Conservation (phyloP, 768 basidiomycete species). For the Mycena kentingensis region DNA sequence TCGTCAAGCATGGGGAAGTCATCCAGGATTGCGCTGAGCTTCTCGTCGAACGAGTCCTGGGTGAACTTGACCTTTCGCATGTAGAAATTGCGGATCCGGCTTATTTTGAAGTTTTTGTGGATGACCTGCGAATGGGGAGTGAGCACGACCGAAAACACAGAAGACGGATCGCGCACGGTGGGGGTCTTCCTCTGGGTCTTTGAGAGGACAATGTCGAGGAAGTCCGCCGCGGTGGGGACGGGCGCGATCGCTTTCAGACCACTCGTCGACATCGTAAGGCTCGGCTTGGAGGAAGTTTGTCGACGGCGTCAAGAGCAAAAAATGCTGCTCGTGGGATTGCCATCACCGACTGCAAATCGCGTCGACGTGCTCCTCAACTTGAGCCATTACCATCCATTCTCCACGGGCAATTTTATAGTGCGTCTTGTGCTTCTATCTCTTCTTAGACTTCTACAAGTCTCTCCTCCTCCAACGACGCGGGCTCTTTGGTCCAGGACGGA, state of each 20-base stretch:
- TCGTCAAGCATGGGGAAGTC: slow-evolving; percentile 99
- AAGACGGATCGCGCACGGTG: slow-evolving; percentile 46
- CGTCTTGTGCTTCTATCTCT: no score
- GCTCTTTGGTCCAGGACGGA: no score
- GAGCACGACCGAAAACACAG: not conserved
- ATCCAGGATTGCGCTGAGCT: slow-evolving; percentile 86
- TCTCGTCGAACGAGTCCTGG: slow-evolving; percentile 95
- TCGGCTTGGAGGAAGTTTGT: no score
- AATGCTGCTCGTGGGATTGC: no score
- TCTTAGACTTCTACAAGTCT: no score
- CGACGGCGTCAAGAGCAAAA: no score
- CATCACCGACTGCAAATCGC: no score
- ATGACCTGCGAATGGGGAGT: slow-evolving; percentile 64
- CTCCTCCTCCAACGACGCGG: no score
- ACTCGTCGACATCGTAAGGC: slow-evolving; percentile 86
- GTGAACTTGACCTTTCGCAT: slow-evolving; percentile 99
- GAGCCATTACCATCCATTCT: no score
- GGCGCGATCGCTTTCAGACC: slow-evolving; percentile 97
- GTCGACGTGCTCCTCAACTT: no score
- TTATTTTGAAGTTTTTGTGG: slow-evolving; percentile 99
- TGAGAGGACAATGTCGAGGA: slow-evolving; percentile 90
- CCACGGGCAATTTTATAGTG: no score
- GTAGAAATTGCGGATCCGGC: slow-evolving; percentile 95
- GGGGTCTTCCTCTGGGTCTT: slow-evolving; percentile 98
- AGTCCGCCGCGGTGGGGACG: slow-evolving; percentile 95